Conservation (phyloP, 306 rosid species). For the Phaseolus lunatus region DNA sequence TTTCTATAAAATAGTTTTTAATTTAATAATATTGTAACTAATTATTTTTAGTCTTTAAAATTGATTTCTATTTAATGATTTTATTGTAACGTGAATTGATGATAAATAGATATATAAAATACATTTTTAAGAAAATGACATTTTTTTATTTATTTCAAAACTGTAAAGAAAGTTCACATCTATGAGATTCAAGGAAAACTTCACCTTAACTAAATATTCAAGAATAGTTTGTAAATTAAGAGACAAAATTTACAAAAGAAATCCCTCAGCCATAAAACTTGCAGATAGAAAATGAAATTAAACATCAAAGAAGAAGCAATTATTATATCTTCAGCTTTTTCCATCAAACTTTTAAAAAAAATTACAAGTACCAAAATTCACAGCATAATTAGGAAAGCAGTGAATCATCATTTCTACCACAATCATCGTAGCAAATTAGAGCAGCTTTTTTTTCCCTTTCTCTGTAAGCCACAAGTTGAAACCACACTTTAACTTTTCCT, state of each 20-base stretch:
- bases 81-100: too few species aligned
- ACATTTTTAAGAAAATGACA: too few species aligned
- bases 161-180: too few species aligned
- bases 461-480: conserved; percentile 26
- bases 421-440: conserved; percentile 16
- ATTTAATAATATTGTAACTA: too few species aligned
- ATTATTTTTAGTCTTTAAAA: too few species aligned
- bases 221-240: background rate
- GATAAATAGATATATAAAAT: too few species aligned
- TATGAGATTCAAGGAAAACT: too few species aligned
- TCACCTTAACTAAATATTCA: too few species aligned
- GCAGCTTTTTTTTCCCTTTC: conserved; percentile 23
- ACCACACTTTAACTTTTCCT: background rate
- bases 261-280: background rate
- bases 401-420: conserved; percentile 31
- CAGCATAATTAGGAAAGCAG: background rate
- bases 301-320: background rate
- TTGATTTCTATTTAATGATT: too few species aligned
- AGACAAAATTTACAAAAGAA: background rate
- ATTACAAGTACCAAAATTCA: background rate
- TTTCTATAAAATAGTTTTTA: too few species aligned
- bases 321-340: background rate
- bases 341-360: background rate
- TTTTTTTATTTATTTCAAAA: too few species aligned
- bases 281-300: background rate